A percentile compares a stretch with the other conserved stretches of the same genome.
phyloP scores from a whole-genome alignment of 495 filamentous ascomycete genomes.

The Aspergillus wentii region DNA sequence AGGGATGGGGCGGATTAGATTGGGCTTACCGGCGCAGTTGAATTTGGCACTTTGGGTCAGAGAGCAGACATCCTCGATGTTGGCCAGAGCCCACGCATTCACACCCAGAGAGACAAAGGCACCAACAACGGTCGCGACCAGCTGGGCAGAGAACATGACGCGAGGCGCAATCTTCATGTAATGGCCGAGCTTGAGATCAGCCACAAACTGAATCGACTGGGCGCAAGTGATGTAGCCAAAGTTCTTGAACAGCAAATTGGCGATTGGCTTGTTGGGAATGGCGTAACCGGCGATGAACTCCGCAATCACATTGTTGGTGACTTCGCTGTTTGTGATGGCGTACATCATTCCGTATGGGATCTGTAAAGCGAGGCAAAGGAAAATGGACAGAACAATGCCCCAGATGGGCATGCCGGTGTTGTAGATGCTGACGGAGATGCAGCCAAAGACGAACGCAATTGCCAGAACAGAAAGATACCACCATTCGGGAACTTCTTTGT shows the following conservation, averaged over 20 bases:
- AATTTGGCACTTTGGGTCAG: too few relatives aligned
- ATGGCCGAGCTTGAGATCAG: slow-evolving; percentile 43
- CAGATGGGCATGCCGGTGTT: slow-evolving; percentile 77
- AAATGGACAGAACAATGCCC: slow-evolving; percentile 65
- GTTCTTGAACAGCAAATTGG: slow-evolving; percentile 81
- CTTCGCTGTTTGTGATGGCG: slow-evolving; percentile 77
- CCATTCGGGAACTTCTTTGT: slow-evolving; percentile 55
- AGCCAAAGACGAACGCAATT: slow-evolving; percentile 59
- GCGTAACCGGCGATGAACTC: slow-evolving; percentile 69
- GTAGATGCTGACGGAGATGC: slow-evolving; percentile 19
- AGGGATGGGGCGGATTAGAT: too few relatives aligned
- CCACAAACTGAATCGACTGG: slow-evolving; percentile 39
- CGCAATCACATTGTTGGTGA: slow-evolving; percentile 65
- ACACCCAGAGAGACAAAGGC: slow-evolving; percentile 49
- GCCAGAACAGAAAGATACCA: slow-evolving; percentile 74
- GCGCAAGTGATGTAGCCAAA: slow-evolving; percentile 58
- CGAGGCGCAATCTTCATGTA: slow-evolving; percentile 57
- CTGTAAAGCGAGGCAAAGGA: slow-evolving; percentile 62
- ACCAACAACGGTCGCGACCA: slow-evolving; percentile 43
- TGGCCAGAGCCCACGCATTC: slow-evolving; percentile 49
- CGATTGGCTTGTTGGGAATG: slow-evolving; percentile 72
- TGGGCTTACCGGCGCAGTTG: too few relatives aligned
- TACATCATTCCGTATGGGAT: slow-evolving; percentile 79
- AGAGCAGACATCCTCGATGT: slow-evolving; percentile 49
- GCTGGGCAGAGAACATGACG: slow-evolving; percentile 57